Percentiles rank a stretch among this genome's conserved stretches.
Evolutionary conservation across 2,329 filamentous ascomycete species (phyloP).

Genomic region (Colletotrichum neosansevieriae): DNA sequence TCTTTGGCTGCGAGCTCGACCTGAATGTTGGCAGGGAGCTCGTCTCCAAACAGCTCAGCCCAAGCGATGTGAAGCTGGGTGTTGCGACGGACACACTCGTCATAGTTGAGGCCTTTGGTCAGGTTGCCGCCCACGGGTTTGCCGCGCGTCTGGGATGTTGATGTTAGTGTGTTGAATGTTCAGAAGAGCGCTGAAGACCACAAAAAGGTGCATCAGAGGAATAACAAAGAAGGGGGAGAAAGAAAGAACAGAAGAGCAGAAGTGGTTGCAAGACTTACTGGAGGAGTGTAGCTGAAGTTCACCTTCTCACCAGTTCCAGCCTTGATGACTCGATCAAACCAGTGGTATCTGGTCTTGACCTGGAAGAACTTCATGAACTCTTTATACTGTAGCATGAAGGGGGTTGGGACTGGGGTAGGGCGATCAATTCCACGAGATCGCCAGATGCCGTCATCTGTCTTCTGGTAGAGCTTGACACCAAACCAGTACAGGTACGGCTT

Average conservation of each 20-base stretch:
- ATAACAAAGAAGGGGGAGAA: not conserved
- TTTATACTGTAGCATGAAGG: conserved; percentile 58
- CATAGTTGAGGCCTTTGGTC: conserved; percentile 1
- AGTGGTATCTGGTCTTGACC: conserved; percentile 67
- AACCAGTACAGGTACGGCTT: conserved; percentile 72
- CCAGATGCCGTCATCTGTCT: conserved; percentile 46
- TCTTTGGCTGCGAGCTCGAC: conserved; percentile 7
- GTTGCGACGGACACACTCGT: conserved; percentile 25
- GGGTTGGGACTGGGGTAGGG: conserved; percentile 52
- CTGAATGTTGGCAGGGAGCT: conserved; percentile 19
- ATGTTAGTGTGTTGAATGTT: not conserved
- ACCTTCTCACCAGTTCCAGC: conserved; percentile 47
- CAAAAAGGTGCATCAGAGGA: not conserved
- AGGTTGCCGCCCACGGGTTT: conserved; percentile 34
- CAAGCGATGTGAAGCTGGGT: conserved; percentile 13
- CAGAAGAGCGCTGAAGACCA: not conserved
- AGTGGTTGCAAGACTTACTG: conserved; percentile 51
- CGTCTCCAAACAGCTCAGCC: conserved; percentile 36
- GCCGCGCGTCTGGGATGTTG: conserved; percentile 22
- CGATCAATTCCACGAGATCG: conserved; percentile 44
- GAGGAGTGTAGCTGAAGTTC: conserved; percentile 60
- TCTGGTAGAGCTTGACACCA: conserved; percentile 63
- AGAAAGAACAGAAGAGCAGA: too few species aligned
- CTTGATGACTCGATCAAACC: conserved; percentile 65
- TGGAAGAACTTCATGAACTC: conserved; percentile 70